These are phyloP conservation scores for Paramecium sexaurelia DNA, from an alignment of 73 alveolate species.

Conservation along the genomic window DNA sequence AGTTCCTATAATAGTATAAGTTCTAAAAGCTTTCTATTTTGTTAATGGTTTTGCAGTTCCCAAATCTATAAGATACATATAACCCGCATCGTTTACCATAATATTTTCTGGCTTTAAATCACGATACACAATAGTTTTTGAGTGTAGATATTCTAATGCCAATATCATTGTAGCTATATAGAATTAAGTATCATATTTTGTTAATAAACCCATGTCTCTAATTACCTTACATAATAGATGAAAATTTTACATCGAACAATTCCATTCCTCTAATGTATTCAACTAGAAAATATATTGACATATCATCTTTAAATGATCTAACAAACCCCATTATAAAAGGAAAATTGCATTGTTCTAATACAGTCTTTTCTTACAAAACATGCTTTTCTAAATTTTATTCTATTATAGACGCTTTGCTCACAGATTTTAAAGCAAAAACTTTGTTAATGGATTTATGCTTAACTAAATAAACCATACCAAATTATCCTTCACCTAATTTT, in stretches of 20 bases:
- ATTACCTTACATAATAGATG: constrained; percentile 7
- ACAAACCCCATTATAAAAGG: constrained; percentile 68
- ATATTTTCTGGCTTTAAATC: constrained; percentile 86
- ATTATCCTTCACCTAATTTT: constrained; percentile 71
- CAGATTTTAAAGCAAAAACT: constrained; percentile 69
- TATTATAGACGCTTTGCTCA: constrained; percentile 52
- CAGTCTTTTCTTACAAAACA: constrained; percentile 61
- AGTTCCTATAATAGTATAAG: constrained; percentile 73
- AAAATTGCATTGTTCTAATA: constrained; percentile 68
- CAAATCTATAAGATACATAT: constrained; percentile 82
- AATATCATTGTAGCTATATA: constrained; percentile 57
- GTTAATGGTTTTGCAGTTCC: constrained; percentile 78
- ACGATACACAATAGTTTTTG: constrained; percentile 71
- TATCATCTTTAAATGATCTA: constrained; percentile 71
- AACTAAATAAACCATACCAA: constrained; percentile 74
- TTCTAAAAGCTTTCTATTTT: constrained; percentile 33
- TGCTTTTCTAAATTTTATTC: constrained; percentile 58
- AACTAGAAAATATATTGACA: constrained; percentile 61
- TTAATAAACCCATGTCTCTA: constrained; percentile 68
- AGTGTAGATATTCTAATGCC: constrained; percentile 77
- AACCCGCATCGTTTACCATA: constrained; percentile 84
- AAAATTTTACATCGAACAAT: constrained; percentile 66
- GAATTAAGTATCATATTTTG: constrained; percentile 62
- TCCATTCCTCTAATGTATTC: constrained; percentile 75
- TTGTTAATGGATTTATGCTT: constrained; percentile 58